Conservation (phyloP, 257 asterid species). For the Forsythia viridissima region DNA sequence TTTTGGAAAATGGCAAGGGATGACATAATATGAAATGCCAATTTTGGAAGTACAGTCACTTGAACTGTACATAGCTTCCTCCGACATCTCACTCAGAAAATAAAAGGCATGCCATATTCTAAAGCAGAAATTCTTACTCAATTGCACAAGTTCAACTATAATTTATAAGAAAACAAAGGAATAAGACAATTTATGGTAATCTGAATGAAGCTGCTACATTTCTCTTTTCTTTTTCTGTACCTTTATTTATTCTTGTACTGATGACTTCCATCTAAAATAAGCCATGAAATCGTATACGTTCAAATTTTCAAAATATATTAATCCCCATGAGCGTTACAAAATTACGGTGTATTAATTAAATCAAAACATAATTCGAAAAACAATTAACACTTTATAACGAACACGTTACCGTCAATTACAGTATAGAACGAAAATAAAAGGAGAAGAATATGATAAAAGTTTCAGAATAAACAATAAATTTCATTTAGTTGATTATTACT, state of each 20-base stretch:
- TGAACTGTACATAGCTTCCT: not conserved
- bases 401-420: too few relatives aligned
- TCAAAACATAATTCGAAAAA: slow-evolving; percentile 9
- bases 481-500: not conserved
- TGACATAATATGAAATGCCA: not conserved
- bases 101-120: not conserved
- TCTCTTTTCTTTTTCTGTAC: not conserved
- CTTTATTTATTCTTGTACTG: not conserved
- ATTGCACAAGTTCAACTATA: not conserved
- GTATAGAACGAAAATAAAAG: too few relatives aligned
- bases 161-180: not conserved
- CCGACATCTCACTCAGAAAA: not conserved
- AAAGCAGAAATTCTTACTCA: not conserved
- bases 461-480: not conserved
- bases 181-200: not conserved
- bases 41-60: not conserved
- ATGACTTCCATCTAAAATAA: not conserved
- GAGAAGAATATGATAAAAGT: not conserved
- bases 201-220: not conserved
- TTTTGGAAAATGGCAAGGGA: not conserved
- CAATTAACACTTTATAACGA: not conserved
- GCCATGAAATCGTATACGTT: not conserved
- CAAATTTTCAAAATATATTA: not conserved
- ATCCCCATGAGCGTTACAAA: not conserved
- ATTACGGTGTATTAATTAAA: not conserved